Evolutionary conservation across 768 basidiomycete species (phyloP), one percentile per base, ranked within the genome.

Genomic region (Suillus americanus): DNA sequence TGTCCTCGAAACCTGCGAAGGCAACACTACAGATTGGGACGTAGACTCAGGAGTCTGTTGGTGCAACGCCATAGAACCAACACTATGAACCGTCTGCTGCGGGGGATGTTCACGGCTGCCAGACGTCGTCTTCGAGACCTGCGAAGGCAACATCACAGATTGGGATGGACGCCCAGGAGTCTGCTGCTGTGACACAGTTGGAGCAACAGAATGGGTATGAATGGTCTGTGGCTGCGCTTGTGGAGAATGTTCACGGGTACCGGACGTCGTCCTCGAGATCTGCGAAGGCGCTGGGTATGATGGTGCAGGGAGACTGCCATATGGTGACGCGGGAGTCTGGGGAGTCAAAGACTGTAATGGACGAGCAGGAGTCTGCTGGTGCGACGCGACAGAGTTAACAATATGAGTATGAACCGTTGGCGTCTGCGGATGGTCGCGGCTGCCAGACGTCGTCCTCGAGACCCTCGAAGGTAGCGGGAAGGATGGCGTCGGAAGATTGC

Each of bases 401-500:
- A 67, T 68, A 64, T 38, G 63, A 25, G 10, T 28, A 55, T 55
- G 25, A 33, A 33, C 28, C 9, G 30, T 33, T 30, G 38, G 40
- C 30, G 68, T 62, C 40, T 70, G 72, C 5, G 65, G 72, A 37
- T 68, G 67, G 45, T 74, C 71, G 20, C 69, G 72, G 46, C 68
- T 69, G 35, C 63, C 60, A 12, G 74, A 71, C 35, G 48, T 65
- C 28, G 68, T 70, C 62, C 65, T 75, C 60, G 73, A 72, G 7
- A 16, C 43, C 28, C 71, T 66, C 48, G 68, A 51, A 20, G 74
- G 70, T 9, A 72, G 64, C 35, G 74, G 72, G 66, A 73, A 67
- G 10, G 74, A 65, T 41, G 75, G 74, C 0, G 62, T 70, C 48
- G 77, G 71, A 1, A 77, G 51, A n/a, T 20, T 33, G 6, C 53